These are phyloP conservation scores for Lolium rigidum DNA, from an alignment of 176 grass and related monocot species.

Conservation along the genomic window DNA sequence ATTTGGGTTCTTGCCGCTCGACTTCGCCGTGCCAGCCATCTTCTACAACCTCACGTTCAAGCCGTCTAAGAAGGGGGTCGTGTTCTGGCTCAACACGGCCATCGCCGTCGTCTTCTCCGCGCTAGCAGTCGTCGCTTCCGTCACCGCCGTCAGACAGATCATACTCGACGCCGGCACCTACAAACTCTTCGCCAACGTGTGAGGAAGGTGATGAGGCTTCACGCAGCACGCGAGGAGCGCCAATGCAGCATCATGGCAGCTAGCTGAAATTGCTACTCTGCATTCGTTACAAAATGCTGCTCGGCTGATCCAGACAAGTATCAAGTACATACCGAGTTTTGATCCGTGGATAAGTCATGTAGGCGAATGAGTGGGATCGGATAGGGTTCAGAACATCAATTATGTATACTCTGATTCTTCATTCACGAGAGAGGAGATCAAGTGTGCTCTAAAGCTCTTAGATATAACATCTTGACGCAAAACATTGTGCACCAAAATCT, in stretches of 20 bases:
- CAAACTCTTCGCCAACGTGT: conserved; percentile 96
- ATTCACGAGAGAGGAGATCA: background rate
- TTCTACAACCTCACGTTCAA: conserved; percentile 92
- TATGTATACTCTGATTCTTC: background rate
- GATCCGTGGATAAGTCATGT: background rate
- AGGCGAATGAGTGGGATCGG: background rate
- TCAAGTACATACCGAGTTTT: background rate
- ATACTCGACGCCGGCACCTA: conserved; percentile 71
- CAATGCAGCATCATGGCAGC: background rate
- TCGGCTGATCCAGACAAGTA: background rate
- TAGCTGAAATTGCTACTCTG: background rate
- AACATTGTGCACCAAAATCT: no score
- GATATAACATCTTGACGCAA: no score
- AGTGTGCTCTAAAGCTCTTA: background rate
- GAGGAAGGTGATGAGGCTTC: background rate
- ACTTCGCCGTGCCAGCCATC: conserved; percentile 77
- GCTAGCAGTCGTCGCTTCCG: conserved; percentile 61
- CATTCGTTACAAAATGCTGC: background rate
- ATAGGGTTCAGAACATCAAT: background rate
- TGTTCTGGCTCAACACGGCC: conserved; percentile 85
- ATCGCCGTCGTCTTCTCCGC: conserved; percentile 71
- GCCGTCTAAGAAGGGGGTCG: conserved; percentile 61
- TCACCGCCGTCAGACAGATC: conserved; percentile 83
- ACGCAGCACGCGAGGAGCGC: background rate
- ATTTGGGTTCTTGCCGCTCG: conserved; percentile 91